phyloP scores from a whole-genome alignment of 1,284 basidiomycete genomes.

The Meripilus lineatus region DNA sequence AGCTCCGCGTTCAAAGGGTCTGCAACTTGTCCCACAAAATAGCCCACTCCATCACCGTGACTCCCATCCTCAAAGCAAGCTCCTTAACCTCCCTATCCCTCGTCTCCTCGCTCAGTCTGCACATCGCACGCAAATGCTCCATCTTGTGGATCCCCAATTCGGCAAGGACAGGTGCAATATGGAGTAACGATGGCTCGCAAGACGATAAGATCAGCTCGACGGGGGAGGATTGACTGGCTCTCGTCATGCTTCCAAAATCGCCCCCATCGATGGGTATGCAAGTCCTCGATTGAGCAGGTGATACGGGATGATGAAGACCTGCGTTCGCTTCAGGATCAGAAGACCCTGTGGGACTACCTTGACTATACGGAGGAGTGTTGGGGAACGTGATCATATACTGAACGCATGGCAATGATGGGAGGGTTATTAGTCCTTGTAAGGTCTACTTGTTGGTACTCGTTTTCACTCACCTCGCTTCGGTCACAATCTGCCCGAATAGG shows the following conservation, averaged over 20 bases:
- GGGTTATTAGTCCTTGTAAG: too few species aligned
- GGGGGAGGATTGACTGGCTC: constrained; percentile 31
- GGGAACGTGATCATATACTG: constrained; percentile 25
- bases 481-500: constrained; percentile 15
- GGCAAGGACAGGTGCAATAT: constrained; percentile 50
- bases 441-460: too few species aligned
- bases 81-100: constrained; percentile 62
- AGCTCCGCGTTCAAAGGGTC: constrained; percentile 17
- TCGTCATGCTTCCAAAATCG: constrained; percentile 13
- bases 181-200: constrained; percentile 54
- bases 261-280: constrained; percentile 13
- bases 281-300: constrained; percentile 14
- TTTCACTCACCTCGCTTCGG: constrained; percentile 19
- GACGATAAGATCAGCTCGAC: constrained; percentile 47
- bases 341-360: constrained; percentile 21
- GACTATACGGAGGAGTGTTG: constrained; percentile 25
- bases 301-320: constrained; percentile 9
- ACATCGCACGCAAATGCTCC: constrained; percentile 58
- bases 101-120: constrained; percentile 54
- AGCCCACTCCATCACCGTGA: constrained; percentile 74
- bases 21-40: constrained; percentile 56
- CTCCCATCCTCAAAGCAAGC: constrained; percentile 56
- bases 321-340: constrained; percentile 14
- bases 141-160: constrained; percentile 51
- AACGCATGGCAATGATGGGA: not conserved